Conservation (phyloP, 1,284 basidiomycete genomes). For the Trichosporon asahii region DNA sequence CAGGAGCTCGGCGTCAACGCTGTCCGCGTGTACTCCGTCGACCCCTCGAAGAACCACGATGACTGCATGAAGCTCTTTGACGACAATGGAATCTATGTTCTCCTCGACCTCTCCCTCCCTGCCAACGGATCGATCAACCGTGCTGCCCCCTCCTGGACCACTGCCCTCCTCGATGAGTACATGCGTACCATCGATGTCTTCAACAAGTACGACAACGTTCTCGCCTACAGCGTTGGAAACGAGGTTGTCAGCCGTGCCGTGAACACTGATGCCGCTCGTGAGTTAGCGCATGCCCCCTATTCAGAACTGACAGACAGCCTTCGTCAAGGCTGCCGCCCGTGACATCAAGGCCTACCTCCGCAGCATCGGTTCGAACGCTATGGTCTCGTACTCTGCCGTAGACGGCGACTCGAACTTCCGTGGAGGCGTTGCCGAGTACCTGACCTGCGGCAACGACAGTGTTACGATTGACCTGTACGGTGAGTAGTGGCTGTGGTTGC, state of each 20-base stretch:
- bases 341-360: slow-evolving; percentile 79
- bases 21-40: slow-evolving; percentile 79
- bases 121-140: slow-evolving; percentile 83
- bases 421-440: slow-evolving; percentile 69
- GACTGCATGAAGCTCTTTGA: slow-evolving; percentile 75
- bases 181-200: slow-evolving; percentile 73
- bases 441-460: slow-evolving; percentile 71
- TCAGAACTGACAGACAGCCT: slow-evolving; percentile 53
- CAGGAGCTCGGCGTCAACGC: slow-evolving; percentile 58
- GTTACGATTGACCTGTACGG: slow-evolving; percentile 80
- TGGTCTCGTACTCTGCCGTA: slow-evolving; percentile 82
- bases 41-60: slow-evolving; percentile 77
- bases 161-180: slow-evolving; percentile 76
- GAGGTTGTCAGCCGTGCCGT: slow-evolving; percentile 67
- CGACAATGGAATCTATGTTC: slow-evolving; percentile 77
- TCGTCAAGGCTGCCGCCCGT: slow-evolving; percentile 84
- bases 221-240: slow-evolving; percentile 82
- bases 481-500: slow-evolving; percentile 59
- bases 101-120: slow-evolving; percentile 82
- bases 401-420: slow-evolving; percentile 68
- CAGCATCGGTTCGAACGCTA: slow-evolving; percentile 64
- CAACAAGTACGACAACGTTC: slow-evolving; percentile 74
- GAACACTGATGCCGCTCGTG: slow-evolving; percentile 62
- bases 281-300: slow-evolving; percentile 20
- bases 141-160: slow-evolving; percentile 70